Base-by-base conservation (phyloP, 176 grass and related monocot species). In the Ensete ventricosum region DNA sequence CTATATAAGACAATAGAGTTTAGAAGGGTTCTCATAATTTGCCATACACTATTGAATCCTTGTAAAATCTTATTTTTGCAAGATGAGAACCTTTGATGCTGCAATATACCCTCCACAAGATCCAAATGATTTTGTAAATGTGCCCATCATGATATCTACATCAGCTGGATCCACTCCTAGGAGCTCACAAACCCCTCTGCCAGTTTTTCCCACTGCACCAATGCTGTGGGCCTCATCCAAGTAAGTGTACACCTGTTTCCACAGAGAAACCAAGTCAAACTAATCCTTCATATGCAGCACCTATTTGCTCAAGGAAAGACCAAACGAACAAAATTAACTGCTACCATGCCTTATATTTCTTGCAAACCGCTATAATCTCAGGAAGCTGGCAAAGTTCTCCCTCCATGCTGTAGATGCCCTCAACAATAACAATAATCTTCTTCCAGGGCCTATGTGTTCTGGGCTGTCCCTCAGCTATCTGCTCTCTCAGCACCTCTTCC, bases 71-170 rank as follows among this genome's bases (percentile, higher is more conserved):
- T 26, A 8, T 27, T 55, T 27, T 9, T 9, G 16, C 53, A 67
- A 75, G 70, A 86, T 29, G 50, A 60, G 13, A 27, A 92, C 87
- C 83, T 92, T 88, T 22, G 92, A 92, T 81, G 87, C 92, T 9
- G 92, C 89, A 88, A 92, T 92, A 78, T 96, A 92, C 63, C 92
- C 92, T 77, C 89, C 92, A 81, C 83, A 92, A 72, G 89, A 96
- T 67, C 92, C 87, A 81, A 90, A 92, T n/a, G 89, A 90, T 60
- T 96, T 92, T 24, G 89, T 92, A 73, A 90, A 96, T 69, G 85
- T 96, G 58, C 92, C 92, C 92, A 96, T 96, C 92, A 92, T 92
- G 71, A 92, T 92, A 79, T 96, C 87, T 8, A 96, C 81, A 76
- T 96, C 84, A 81, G 81, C 78, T 73, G 87, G 80, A 70, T 92